Conservation (phyloP, 2,329 filamentous ascomycete genomes). For the Xylariaceae sp. region DNA sequence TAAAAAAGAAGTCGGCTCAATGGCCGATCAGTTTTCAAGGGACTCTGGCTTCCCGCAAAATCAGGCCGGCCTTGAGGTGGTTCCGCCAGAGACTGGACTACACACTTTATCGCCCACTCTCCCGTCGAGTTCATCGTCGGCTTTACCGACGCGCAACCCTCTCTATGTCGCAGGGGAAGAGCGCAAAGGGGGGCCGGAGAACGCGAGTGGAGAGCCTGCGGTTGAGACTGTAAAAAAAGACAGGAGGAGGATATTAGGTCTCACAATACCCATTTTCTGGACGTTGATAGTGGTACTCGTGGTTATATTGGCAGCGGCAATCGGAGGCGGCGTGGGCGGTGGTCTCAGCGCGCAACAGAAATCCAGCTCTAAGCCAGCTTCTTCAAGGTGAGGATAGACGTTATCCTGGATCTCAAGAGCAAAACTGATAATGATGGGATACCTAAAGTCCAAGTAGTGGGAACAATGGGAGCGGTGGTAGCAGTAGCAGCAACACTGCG, state of each 20-base stretch:
- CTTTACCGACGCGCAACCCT: slow-evolving; percentile 19
- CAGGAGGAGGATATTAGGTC: slow-evolving; percentile 28
- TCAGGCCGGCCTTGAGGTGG: slow-evolving; percentile 33
- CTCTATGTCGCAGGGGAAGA: slow-evolving; percentile 1
- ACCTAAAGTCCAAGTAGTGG: too few relatives aligned
- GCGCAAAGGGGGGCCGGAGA: background rate
- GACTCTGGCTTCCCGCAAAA: slow-evolving; percentile 8
- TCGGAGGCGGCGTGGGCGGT: slow-evolving; percentile 35
- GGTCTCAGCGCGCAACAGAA: slow-evolving; percentile 31
- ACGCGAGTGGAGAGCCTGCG: background rate
- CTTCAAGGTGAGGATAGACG: slow-evolving; percentile 16
- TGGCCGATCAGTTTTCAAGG: slow-evolving; percentile 1
- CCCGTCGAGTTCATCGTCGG: too few relatives aligned
- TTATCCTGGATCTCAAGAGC: background rate
- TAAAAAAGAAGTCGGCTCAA: too few relatives aligned
- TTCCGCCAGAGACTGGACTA: slow-evolving; percentile 29
- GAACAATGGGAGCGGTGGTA: background rate
- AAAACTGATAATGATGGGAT: background rate
- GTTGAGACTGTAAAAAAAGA: background rate
- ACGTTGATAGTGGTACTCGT: slow-evolving; percentile 27
- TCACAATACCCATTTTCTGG: slow-evolving; percentile 36
- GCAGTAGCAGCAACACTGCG: slow-evolving; percentile 1
- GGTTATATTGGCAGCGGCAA: slow-evolving; percentile 32
- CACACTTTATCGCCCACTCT: slow-evolving; percentile 28
- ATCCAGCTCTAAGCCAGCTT: slow-evolving; percentile 8